A percentile compares a stretch with the other conserved stretches of the same genome.
These are phyloP conservation scores for Panus rudis DNA, from an alignment of 768 basidiomycete species.

Conservation along the genomic window DNA sequence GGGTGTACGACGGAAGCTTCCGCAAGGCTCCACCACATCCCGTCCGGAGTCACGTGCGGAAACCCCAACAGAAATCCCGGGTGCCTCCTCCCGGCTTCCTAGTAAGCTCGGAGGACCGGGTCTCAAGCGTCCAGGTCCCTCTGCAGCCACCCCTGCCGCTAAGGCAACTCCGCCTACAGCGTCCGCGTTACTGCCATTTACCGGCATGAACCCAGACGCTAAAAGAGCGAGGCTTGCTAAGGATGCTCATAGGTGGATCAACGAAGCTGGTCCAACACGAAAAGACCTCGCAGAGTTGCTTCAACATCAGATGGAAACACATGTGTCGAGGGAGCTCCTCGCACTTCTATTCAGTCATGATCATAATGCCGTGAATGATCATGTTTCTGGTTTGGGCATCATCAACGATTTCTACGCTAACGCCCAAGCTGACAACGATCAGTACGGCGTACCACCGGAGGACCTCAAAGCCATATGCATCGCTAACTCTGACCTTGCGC, in stretches of 20 bases:
- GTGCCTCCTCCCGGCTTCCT: slow-evolving; percentile 22
- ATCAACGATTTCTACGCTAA: slow-evolving; percentile 71
- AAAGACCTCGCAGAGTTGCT: slow-evolving; percentile 84
- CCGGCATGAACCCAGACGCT: slow-evolving; percentile 48
- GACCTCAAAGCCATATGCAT: slow-evolving; percentile 59
- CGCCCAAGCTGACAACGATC: slow-evolving; percentile 50
- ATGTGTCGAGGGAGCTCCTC: slow-evolving; percentile 69
- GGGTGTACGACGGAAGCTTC: slow-evolving; percentile 69
- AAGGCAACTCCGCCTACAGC: slow-evolving; percentile 27
- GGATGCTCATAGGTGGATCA: slow-evolving; percentile 77
- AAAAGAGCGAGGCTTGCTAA: slow-evolving; percentile 65
- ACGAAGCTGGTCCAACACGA: slow-evolving; percentile 75
- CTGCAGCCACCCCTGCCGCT: slow-evolving; percentile 24
- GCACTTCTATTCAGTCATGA: slow-evolving; percentile 87
- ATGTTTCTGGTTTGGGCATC: slow-evolving; percentile 65
- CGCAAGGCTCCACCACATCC: slow-evolving; percentile 41
- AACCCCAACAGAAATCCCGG: slow-evolving; percentile 26
- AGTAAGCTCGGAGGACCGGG: slow-evolving; percentile 31
- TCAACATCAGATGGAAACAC: slow-evolving; percentile 87
- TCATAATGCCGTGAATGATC: slow-evolving; percentile 91
- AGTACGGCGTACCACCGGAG: slow-evolving; percentile 35
- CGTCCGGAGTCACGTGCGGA: slow-evolving; percentile 42
- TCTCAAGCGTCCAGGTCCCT: slow-evolving; percentile 37
- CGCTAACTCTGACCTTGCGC: slow-evolving; percentile 82
- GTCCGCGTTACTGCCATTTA: slow-evolving; percentile 31